Evolutionary conservation across 345 rosid genomes (phyloP), one percentile per base, ranked within the genome.

Genomic region (Punica granatum): DNA sequence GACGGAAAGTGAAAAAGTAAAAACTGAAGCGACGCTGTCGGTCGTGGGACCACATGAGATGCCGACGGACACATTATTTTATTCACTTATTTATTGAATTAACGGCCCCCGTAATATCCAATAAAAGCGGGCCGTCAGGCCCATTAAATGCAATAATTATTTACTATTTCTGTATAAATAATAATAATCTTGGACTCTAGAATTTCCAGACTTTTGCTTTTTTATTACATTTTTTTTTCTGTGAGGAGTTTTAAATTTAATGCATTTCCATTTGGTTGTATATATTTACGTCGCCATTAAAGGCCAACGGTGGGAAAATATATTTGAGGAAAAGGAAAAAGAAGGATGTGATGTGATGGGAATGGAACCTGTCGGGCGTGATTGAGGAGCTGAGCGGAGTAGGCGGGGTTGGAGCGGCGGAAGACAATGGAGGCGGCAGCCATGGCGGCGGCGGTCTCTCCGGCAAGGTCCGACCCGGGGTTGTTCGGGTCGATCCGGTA

Each of bases 391-490:
- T 74, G 28, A 59, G 70, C 69, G 36, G 84, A 74, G 65, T 83
- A 83, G 25, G 69, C 56, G 0, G 79, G 76, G 73, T 76, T 66
- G 18, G 68, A 68, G 71, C 36, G 71, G 36, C 54, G 78, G 75
- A 80, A 83, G 60, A 80, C 81, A 3, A 83, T 60, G n/a, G 84
- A 78, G 0, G 87, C 80, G 1, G 84, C 82, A 23, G 84, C 80
- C 81, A 83, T 78, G 46, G 84, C 82, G 16, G 87, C 84, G 5
- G 87, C 77, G 1, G 87, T 76, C 76, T 83, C 87, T 12, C 82
- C 87, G 68, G 87, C 87, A 11, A 83, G 82, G 72, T 83, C 84
- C 14, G 84, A 80, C 54, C 87, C 87, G 6, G 84, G 87, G 1
- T 64, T 68, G 48, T 73, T 61, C 26, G 62, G 64, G 63, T 76